Evolutionary conservation across 2,329 filamentous ascomycete genomes (phyloP).

Genomic region (Aureobasidium sp.): DNA sequence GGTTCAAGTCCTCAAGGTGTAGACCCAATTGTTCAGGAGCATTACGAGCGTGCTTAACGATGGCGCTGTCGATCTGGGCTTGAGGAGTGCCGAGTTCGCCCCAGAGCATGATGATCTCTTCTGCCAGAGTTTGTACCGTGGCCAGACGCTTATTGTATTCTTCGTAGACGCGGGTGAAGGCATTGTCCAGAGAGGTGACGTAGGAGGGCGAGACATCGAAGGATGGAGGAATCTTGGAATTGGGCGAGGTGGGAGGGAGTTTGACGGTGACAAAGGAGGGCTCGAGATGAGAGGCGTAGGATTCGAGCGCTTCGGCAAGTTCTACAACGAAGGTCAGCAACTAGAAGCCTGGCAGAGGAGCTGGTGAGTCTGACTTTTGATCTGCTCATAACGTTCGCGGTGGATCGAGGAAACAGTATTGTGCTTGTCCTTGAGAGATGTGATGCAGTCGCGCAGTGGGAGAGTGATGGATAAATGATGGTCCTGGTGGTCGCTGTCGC

Average conservation of each 20-base stretch:
- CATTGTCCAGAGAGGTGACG: constrained; percentile 75
- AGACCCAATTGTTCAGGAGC: constrained; percentile 89
- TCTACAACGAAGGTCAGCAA: constrained; percentile 45
- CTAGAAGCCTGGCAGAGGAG: constrained; percentile 13
- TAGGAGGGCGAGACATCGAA: constrained; percentile 93
- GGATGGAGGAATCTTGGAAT: constrained; percentile 67
- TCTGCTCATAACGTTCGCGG: constrained; percentile 87
- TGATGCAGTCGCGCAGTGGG: constrained; percentile 73
- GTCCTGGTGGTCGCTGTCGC: constrained; percentile 57
- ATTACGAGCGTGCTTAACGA: constrained; percentile 84
- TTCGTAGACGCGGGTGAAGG: constrained; percentile 92
- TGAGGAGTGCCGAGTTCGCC: constrained; percentile 91
- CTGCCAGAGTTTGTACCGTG: constrained; percentile 65
- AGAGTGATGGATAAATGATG: constrained; percentile 72
- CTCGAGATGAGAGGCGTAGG: constrained; percentile 94
- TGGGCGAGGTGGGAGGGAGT: constrained; percentile 73
- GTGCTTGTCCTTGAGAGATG: constrained; percentile 79
- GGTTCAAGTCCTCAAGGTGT: constrained; percentile 74
- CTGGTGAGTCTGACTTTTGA: constrained; percentile 63
- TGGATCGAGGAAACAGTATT: constrained; percentile 72
- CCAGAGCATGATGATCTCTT: constrained; percentile 91
- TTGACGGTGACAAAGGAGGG: constrained; percentile 77
- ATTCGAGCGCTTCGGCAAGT: constrained; percentile 86
- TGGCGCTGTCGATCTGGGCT: constrained; percentile 78
- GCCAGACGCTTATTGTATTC: constrained; percentile 83